Evolutionary conservation across 148 eudicot genomes (phyloP), one percentile per base, ranked within the genome.

Genomic region (Rhododendron simsii): DNA sequence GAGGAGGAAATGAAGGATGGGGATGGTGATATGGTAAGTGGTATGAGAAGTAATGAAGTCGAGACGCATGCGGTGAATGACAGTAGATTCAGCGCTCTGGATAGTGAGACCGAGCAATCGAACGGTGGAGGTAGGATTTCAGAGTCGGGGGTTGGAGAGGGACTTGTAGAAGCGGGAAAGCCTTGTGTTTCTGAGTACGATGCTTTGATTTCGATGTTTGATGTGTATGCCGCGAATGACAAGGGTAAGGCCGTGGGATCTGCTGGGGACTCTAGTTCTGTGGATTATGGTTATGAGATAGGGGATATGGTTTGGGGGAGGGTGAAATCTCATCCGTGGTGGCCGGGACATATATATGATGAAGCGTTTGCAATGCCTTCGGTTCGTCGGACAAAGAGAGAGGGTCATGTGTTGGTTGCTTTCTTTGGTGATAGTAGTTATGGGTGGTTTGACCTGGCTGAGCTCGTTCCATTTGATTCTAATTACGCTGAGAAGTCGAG

Each of bases 261-360:
- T 48, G 75, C 28, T 44, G 87, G 85, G 37, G 51, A 83, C 14
- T 71, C 73, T 57, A 83, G 73, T 76, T 61, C 88, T 20, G 35
- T 80, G 81, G 93, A 92, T 47, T 74, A 88, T 55, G 92, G 91
- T 7, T 95, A 88, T 86, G 92, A 91, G 86, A 89, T 93, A 65
- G 99, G 98, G 48, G 98, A 97, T 89, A 91, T 95, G 99, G 98
- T 97, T 18, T 97, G 99, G 99, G 99, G 96, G 8, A 97, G 95
- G 88, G 99, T 97, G 88, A 97, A 97, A 88, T 97, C 98, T 12
- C 98, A 97, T 83, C 99, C 99, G 6, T 97, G 99, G 99, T 97
- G 99, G 99, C 99, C 99, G 0, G 99, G 99, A 13, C 93, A 93
- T 86, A 82, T 97, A 6, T 95, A 85, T 81, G 87, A 89, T 78